phyloP scores from a whole-genome alignment of 2,329 filamentous ascomycete species.

The Scopulariopsis brevicaulis region DNA sequence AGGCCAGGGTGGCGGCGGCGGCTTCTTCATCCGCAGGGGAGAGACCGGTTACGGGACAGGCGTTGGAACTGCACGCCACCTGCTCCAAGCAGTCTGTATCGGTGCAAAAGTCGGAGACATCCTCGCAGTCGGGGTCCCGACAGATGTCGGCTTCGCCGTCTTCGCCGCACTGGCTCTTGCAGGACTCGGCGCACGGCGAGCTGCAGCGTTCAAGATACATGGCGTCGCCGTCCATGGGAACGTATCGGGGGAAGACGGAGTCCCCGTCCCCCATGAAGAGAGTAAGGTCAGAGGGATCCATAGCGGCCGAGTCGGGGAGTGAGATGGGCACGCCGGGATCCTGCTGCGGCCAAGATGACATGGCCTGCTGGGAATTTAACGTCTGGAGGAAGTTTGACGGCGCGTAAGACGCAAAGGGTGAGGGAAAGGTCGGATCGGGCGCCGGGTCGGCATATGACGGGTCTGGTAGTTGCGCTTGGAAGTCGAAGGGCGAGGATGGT shows the following conservation, averaged over 20 bases:
- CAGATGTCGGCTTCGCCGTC: slow-evolving; percentile 20
- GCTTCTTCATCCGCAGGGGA: slow-evolving; percentile 14
- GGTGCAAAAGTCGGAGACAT: slow-evolving; percentile 22
- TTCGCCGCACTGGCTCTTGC: slow-evolving; percentile 22
- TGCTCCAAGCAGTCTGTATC: slow-evolving; percentile 20
- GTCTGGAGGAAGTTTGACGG: not conserved
- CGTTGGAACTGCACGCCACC: slow-evolving; percentile 8
- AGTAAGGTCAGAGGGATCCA: slow-evolving; percentile 3
- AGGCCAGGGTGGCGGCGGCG: slow-evolving; percentile 18
- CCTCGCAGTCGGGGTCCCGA: slow-evolving; percentile 20
- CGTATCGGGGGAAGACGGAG: slow-evolving; percentile 1
- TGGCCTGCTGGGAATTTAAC: not conserved
- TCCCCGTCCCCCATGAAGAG: not conserved
- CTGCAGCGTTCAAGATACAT: slow-evolving; percentile 20
- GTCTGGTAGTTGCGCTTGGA: slow-evolving; percentile 1
- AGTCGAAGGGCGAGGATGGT: not conserved
- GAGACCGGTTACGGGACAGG: slow-evolving; percentile 6
- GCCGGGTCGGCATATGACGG: not conserved
- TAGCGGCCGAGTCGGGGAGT: not conserved
- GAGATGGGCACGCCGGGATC: not conserved
- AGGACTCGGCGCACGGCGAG: slow-evolving; percentile 21
- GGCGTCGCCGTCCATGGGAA: slow-evolving; percentile 10
- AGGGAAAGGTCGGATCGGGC: slow-evolving; percentile 1
- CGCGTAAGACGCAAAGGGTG: not conserved
- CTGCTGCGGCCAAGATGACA: not conserved